Evolutionary conservation across 176 grass and related monocot genomes (phyloP).

Genomic region (Hordeum vulgare): MorexV3_pseudomolecules_assembly NC_058523.1:125909555-125910054

Average conservation of each 20-base stretch:
- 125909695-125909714: constrained; percentile 63
- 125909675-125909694: constrained; percentile 62
- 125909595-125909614: neutral
- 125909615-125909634: neutral
- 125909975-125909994: neutral
- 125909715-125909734: constrained; percentile 76
- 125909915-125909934: neutral
- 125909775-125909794: neutral
- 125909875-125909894: constrained; percentile 63
- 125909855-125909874: constrained; percentile 32
- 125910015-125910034: neutral
- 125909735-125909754: constrained; percentile 15
- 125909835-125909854: constrained; percentile 43
- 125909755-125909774: neutral
- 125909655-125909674: constrained; percentile 1
- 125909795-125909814: neutral
- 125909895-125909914: neutral
- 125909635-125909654: neutral
- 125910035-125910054: neutral
- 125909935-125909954: constrained; percentile 4
- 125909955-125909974: neutral
- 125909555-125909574: constrained; percentile 44
- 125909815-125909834: constrained; percentile 28
- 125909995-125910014: neutral
- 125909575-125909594: neutral